phyloP scores from a whole-genome alignment of 176 grass and related monocot genomes.

The Bothriochloa decipiens region DNA sequence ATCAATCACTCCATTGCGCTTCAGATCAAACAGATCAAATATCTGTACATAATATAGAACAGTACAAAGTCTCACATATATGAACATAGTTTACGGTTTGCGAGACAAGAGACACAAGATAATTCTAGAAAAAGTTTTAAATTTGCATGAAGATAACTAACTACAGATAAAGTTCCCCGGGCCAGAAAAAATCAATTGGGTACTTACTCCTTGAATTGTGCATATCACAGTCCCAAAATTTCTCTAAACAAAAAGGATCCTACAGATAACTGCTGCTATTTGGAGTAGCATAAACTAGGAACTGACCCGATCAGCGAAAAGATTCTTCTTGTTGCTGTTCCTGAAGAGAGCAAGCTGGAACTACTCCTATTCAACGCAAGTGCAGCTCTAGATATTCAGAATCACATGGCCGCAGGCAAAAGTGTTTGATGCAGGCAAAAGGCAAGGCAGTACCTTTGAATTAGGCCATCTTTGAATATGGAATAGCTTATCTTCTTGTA shows the following conservation, averaged over 20 bases:
- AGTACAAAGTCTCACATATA: neutral
- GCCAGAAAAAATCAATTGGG: neutral
- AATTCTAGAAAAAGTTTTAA: neutral
- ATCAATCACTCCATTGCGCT: conserved; percentile 77
- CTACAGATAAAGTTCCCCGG: neutral
- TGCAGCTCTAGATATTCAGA: neutral
- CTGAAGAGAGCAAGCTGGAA: conserved; percentile 84
- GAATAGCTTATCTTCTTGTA: conserved; percentile 84
- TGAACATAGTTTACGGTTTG: neutral
- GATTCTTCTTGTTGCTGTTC: conserved; percentile 65
- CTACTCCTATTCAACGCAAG: conserved; percentile 63
- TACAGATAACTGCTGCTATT: neutral
- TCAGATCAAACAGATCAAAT: conserved; percentile 90
- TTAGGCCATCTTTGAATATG: conserved; percentile 70
- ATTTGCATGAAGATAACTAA: neutral
- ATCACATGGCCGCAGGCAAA: neutral
- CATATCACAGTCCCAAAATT: neutral
- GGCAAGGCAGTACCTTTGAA: conserved; percentile 32
- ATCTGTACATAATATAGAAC: conserved; percentile 53
- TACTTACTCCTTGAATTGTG: neutral
- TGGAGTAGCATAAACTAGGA: neutral
- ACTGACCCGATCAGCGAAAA: conserved; percentile 81
- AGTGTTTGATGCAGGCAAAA: neutral
- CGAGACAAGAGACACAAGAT: neutral
- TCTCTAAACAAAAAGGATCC: neutral